These are phyloP conservation scores for Andrographis paniculata DNA, from an alignment of 305 asterid species.

Conservation along the genomic window DNA sequence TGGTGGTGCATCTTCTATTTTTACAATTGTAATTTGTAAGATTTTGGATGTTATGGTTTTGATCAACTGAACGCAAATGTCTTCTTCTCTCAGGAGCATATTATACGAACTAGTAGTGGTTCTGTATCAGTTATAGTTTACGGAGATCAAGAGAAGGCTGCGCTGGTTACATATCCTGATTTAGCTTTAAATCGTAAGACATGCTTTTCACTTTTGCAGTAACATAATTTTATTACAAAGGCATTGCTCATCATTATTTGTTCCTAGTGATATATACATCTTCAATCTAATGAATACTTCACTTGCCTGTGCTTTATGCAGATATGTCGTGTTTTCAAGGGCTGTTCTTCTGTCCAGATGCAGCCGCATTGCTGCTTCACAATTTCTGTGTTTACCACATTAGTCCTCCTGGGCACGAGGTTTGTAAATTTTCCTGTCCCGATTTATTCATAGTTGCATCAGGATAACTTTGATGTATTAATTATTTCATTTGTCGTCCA, in stretches of 20 bases:
- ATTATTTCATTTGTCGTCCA: no score
- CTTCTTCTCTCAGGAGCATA: constrained; percentile 52
- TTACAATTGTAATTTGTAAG: no score
- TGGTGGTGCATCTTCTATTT: no score
- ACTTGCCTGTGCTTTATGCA: constrained; percentile 21
- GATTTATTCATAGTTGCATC: no score
- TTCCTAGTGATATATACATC: no score
- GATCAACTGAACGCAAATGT: no score
- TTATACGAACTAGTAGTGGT: constrained; percentile 43
- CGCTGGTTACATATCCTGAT: constrained; percentile 78
- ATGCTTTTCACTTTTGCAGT: no score
- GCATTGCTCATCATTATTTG: no score
- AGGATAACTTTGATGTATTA: no score
- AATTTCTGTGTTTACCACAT: constrained; percentile 76
- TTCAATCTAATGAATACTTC: constrained; percentile 5
- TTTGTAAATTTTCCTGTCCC: no score
- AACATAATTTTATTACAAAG: no score
- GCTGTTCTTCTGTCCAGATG: constrained; percentile 74
- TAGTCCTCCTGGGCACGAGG: constrained; percentile 90
- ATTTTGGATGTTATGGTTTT: constrained; percentile 3
- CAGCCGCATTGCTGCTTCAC: constrained; percentile 63
- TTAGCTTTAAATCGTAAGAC: constrained; percentile 76
- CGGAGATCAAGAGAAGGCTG: constrained; percentile 76
- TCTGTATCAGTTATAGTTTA: constrained; percentile 66
- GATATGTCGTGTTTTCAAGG: constrained; percentile 78